phyloP scores from a whole-genome alignment of 768 basidiomycete genomes.

The Exidia glandulosa region DNA sequence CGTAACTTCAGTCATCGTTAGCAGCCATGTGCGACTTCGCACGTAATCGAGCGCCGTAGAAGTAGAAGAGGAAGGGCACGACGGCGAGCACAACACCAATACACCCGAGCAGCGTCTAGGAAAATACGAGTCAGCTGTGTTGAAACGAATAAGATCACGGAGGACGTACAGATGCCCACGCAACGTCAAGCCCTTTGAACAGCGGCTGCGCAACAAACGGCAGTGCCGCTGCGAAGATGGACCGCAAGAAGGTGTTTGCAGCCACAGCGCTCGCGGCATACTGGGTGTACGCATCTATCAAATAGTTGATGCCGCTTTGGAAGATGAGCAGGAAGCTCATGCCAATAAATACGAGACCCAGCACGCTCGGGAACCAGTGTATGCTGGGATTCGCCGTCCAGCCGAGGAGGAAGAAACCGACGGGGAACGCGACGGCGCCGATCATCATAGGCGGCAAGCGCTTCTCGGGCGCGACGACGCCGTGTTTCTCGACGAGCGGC shows the following conservation, averaged over 20 bases:
- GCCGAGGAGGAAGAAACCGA: slow-evolving; percentile 19
- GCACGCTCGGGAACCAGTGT: slow-evolving; percentile 15
- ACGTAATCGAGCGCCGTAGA: background rate
- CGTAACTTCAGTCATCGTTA: too few species aligned
- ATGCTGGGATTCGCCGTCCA: slow-evolving; percentile 16
- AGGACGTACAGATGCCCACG: background rate
- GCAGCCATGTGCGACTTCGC: background rate
- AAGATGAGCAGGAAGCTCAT: slow-evolving; percentile 22
- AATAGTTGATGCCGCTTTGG: slow-evolving; percentile 19
- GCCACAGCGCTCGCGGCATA: slow-evolving; percentile 19
- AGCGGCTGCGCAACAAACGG: slow-evolving; percentile 20
- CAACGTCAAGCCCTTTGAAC: slow-evolving; percentile 20
- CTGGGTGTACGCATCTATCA: slow-evolving; percentile 19
- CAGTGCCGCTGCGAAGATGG: slow-evolving; percentile 18
- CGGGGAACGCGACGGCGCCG: slow-evolving; percentile 19
- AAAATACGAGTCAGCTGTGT: background rate
- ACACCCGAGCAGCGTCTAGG: background rate
- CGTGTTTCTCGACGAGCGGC: slow-evolving; percentile 12
- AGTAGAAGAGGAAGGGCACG: slow-evolving; percentile 1
- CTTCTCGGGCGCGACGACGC: slow-evolving; percentile 18
- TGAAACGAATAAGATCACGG: background rate
- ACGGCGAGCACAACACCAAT: background rate
- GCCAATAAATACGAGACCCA: slow-evolving; percentile 20
- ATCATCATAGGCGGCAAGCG: slow-evolving; percentile 24
- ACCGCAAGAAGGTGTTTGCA: slow-evolving; percentile 20